These are phyloP conservation scores for Naganishia kalamii DNA, from an alignment of 768 basidiomycete genomes.

Conservation along the genomic window DNA sequence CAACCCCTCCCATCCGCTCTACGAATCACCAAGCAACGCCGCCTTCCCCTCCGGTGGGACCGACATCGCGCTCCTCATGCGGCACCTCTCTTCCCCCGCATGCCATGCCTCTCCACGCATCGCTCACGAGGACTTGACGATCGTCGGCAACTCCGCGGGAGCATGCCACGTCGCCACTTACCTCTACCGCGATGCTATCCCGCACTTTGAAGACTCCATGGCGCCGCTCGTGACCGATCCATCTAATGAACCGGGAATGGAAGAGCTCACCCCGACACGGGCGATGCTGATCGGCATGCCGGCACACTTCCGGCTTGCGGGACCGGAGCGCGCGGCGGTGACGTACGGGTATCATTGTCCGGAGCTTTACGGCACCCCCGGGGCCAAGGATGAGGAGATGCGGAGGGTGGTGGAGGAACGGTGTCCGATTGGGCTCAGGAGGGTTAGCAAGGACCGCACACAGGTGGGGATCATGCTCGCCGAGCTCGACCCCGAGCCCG, in stretches of 20 bases:
- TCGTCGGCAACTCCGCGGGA: slow-evolving; percentile 17
- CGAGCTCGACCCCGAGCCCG: slow-evolving; percentile 15
- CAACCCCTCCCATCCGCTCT: background rate
- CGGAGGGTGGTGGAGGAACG: background rate
- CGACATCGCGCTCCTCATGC: slow-evolving; percentile 7
- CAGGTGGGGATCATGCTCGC: slow-evolving; percentile 12
- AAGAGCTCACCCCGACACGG: background rate
- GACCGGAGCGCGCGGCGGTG: background rate
- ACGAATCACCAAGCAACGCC: slow-evolving; percentile 9
- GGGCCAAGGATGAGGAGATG: background rate
- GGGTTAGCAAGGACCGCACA: background rate
- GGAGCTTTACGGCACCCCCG: background rate
- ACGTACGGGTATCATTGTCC: slow-evolving; percentile 18
- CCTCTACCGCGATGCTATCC: slow-evolving; percentile 16
- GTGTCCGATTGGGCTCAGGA: slow-evolving; percentile 18
- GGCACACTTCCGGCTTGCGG: slow-evolving; percentile 1
- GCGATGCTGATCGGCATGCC: slow-evolving; percentile 13
- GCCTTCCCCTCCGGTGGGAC: slow-evolving; percentile 14
- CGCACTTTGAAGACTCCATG: background rate
- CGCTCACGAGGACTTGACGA: background rate
- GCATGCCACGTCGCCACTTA: slow-evolving; percentile 13
- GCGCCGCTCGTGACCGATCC: slow-evolving; percentile 7
- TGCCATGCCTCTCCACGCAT: background rate
- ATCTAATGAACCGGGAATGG: background rate
- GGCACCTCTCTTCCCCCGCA: background rate